These are phyloP conservation scores for Alternaria gaisen DNA, from an alignment of 2,329 filamentous ascomycete species.

Conservation along the genomic window DNA sequence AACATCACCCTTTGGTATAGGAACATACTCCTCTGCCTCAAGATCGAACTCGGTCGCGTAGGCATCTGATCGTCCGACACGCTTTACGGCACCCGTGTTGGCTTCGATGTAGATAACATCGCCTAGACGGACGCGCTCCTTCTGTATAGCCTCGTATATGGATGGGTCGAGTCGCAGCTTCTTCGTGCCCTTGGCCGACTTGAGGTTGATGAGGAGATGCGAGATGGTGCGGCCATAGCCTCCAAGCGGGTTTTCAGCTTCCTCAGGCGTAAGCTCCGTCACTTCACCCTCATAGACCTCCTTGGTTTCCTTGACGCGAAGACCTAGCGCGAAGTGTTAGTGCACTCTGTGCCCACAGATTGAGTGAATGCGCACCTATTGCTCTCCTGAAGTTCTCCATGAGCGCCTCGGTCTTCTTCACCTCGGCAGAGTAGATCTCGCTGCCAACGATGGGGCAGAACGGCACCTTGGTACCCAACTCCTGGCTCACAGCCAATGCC, in stretches of 20 bases:
- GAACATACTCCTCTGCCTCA: conserved; percentile 98
- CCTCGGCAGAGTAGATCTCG: conserved; percentile 96
- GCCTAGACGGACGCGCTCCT: conserved; percentile 93
- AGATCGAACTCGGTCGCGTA: conserved; percentile 99
- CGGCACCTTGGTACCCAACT: conserved; percentile 96
- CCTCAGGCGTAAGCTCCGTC: conserved; percentile 95
- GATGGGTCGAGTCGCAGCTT: conserved; percentile 95
- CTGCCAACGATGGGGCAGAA: conserved; percentile 98
- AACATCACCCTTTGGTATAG: conserved; percentile 97
- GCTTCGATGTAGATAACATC: conserved; percentile 99
- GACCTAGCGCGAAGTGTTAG: conserved; percentile 53
- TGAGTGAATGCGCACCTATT: conserved; percentile 69
- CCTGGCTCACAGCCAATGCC: conserved; percentile 93
- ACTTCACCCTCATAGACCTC: conserved; percentile 99
- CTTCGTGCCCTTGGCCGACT: conserved; percentile 96
- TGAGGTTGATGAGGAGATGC: conserved; percentile 91
- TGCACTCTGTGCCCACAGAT: not conserved
- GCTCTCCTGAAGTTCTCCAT: conserved; percentile 99
- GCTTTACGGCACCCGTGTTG: conserved; percentile 97
- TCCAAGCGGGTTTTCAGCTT: conserved; percentile 95
- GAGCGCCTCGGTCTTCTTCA: conserved; percentile 98
- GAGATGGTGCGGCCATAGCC: conserved; percentile 98
- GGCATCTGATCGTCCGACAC: conserved; percentile 93
- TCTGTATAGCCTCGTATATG: conserved; percentile 99
- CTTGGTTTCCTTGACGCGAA: conserved; percentile 98